Evolutionary conservation across 163 green algal species (phyloP), one percentile per base, ranked within the genome.

Genomic region (Scenedesmus sp.): DNA sequence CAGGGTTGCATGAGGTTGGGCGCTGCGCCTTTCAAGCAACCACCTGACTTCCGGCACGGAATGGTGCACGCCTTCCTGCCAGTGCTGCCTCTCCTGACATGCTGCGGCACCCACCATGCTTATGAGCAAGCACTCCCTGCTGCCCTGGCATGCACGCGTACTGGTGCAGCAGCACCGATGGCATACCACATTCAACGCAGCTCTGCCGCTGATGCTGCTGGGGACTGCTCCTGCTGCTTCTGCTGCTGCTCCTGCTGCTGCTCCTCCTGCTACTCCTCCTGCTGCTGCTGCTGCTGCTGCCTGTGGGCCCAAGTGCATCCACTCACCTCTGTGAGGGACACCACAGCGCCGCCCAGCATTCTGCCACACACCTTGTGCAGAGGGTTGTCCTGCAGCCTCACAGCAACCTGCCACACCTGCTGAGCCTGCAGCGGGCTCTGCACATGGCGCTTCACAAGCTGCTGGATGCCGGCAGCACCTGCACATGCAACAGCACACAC

Each of bases 371-470:
- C n/a, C 49, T 72, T 78, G 68, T 72, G 46, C 20, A 90, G 86
- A 6, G 86, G 86, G 33, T 70, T 35, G n/a, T 9, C 46, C 33
- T 83, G 68, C 68, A 90, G 86, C 22, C 30, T n/a, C 30, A 61
- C 42, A n/a, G 49, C 46, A 4, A 79, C 33, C 46, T 90, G 68
- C 86, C 86, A 90, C 49, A 59, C 86, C 73, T 85, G 73, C 73
- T 90, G 86, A 1, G 86, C 86, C 79, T 90, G 86, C 46, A 85
- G 35, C 9, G 86, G 86, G n/a, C 86, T 73, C 24, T 22, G n/a
- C 35, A 86, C 51, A 13, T 53, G 73, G 37, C 40, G 37, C 51
- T 22, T 46, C 40, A 65, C 61, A 7, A 89, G 46, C 40, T 46
- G 37, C 84, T 89, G 59, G 12, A 89, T 49, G 18, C 61, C 40